Percentiles rank a stretch among this genome's conserved stretches.
These are phyloP conservation scores for Neofusicoccum umdonicola DNA, from an alignment of 2,329 filamentous ascomycete species.

Conservation along the genomic window DNA sequence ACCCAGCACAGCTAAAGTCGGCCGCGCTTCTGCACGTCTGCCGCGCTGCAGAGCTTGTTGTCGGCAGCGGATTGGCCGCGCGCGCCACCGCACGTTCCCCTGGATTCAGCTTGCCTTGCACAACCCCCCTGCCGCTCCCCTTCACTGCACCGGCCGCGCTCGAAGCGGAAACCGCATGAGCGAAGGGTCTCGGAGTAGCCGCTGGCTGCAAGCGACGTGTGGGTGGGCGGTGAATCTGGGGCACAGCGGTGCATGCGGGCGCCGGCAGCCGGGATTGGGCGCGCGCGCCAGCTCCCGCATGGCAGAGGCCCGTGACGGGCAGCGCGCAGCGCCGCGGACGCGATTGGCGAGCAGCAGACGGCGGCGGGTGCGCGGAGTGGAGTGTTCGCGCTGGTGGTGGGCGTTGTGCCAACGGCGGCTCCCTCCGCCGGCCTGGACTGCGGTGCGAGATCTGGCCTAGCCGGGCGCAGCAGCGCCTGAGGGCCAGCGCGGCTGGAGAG, in stretches of 20 bases:
- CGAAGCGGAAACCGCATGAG: neutral
- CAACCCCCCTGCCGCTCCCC: neutral
- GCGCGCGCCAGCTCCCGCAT: neutral
- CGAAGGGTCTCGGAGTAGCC: slow-evolving; percentile 10
- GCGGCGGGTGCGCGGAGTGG: neutral
- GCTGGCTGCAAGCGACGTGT: slow-evolving; percentile 5
- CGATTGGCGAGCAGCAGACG: neutral
- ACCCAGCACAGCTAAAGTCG: neutral
- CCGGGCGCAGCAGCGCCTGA: neutral
- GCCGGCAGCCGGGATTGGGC: neutral
- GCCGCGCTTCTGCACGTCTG: neutral
- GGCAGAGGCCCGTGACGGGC: neutral
- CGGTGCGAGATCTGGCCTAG: neutral
- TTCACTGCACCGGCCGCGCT: neutral
- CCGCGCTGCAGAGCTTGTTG: neutral
- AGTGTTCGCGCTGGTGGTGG: neutral
- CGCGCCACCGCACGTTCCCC: neutral
- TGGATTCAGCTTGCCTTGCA: slow-evolving; percentile 1
- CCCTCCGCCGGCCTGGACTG: neutral
- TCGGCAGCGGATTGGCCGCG: neutral
- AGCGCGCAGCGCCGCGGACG: neutral
- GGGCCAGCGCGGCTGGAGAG: neutral
- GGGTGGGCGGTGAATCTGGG: neutral
- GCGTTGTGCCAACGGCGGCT: slow-evolving; percentile 6
- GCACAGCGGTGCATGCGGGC: neutral